Evolutionary conservation across 169 alveolate genomes (phyloP).

Genomic region (Babesia gibsoni): DNA sequence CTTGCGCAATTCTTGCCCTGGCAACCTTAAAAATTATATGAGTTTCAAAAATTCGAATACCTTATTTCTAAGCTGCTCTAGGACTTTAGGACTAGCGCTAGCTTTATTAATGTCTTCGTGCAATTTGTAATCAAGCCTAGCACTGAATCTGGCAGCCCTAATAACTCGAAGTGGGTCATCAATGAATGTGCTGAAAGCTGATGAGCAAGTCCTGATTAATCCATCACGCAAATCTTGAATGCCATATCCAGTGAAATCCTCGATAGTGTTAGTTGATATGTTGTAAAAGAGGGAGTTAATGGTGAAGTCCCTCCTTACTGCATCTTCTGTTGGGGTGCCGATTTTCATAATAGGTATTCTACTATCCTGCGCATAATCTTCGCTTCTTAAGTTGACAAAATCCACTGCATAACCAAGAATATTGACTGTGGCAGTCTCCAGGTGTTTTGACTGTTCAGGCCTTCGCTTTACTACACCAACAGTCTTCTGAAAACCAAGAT

Average conservation of each 20-base stretch:
- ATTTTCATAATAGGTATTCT: constrained; percentile 91
- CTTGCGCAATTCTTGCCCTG: constrained; percentile 60
- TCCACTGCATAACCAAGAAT: constrained; percentile 89
- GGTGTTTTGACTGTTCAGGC: constrained; percentile 94
- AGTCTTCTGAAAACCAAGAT: constrained; percentile 72
- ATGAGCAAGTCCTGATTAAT: constrained; percentile 91
- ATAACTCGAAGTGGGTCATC: constrained; percentile 98
- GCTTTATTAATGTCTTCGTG: constrained; percentile 31
- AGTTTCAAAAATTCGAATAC: neutral
- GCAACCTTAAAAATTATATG: constrained; percentile 35
- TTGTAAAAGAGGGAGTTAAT: constrained; percentile 96
- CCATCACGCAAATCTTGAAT: constrained; percentile 86
- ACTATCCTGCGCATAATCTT: constrained; percentile 87
- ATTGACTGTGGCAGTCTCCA: constrained; percentile 94
- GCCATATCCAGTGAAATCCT: constrained; percentile 93
- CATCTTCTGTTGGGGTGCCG: constrained; percentile 96
- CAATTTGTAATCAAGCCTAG: constrained; percentile 41
- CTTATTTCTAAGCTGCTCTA: constrained; percentile 38
- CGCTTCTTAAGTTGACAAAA: constrained; percentile 95
- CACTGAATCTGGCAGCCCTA: constrained; percentile 92
- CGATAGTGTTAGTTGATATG: constrained; percentile 87
- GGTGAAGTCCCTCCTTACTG: constrained; percentile 96
- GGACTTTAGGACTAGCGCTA: constrained; percentile 24
- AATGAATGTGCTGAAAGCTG: constrained; percentile 88
- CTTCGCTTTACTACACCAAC: constrained; percentile 90